Evolutionary conservation across 148 eudicot genomes (phyloP), one percentile per base, ranked within the genome.

Genomic region (Fallopia convolvulus): DNA sequence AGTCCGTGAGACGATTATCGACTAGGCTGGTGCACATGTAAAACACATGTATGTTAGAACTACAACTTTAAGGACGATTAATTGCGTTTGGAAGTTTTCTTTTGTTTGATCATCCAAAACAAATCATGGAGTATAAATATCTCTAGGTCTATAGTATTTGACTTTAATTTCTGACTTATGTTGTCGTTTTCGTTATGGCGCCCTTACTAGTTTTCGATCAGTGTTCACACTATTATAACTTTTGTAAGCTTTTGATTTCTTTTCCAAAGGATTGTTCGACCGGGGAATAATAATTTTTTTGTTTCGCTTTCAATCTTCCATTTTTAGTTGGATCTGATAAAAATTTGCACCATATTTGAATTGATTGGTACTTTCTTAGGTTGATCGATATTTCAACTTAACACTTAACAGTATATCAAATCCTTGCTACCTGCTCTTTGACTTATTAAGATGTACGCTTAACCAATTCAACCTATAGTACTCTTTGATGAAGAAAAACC

Each of bases 221-320:
- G 10, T 6, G 7, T 44, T 6, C 50, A 18, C 21, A 55, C 60
- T 17, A 18, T 18, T 17, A 18, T 18, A 55, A 1, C 7, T 55
- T 55, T 55, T 2, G 3, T 53, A 60, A 60, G 15, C 66, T 60
- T 23, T 23, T 26, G 13, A 26, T 3, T 61, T 60, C 23, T 60
- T 53, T 2, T 10, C 0, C 63, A n/a, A 55, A 55, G 9, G 32
- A 56, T 20, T 56, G 30, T 2, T 56, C 55, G 30, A 26, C 30
- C 30, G 20, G 10, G 63, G 20, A 21, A 6, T 56, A 6, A 21
- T 1, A 20, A 20, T 6, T 5, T 2, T 56, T 56, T 23, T 23
- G 68, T 61, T 61, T 61, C 68, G 68, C 68, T 61, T 61, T 61
- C 68, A 61, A 26, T 61, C 36, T 61, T 61, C 68, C 36, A 61